Base-by-base conservation (phyloP, 2,329 filamentous ascomycete species). In the Didymella lethalis region DNA sequence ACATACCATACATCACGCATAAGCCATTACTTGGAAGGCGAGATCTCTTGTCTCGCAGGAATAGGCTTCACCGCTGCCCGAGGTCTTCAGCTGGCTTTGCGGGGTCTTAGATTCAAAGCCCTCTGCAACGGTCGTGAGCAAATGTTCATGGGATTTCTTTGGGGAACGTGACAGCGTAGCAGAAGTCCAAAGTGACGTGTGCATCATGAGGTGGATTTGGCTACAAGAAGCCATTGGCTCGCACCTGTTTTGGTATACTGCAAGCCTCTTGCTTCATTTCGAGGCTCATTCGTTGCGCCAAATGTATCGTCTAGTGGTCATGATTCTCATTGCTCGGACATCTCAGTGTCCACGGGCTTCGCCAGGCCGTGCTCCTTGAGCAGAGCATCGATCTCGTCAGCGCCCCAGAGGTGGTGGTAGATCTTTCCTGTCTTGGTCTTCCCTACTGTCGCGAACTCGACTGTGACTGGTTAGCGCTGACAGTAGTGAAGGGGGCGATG, bases 371-470 rank as follows among this genome's bases (percentile, higher is more conserved):
- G 93, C 84, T 98, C 92, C 85, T 93, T 96, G 73, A 99, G 83
- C 78, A 99, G 83, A 49, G 90, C 88, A 76, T 92, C 94, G 73
- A 99, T 99, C 84, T 98, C 95, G 67, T 99, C 94, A 44, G 93
- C 94, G 71, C 88, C 91, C 95, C 95, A 99, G 63, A 99, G 85
- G 77, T 96, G 91, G 81, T 99, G 95, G 83, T 98, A 99, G 80
- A 99, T 94, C 83, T 94, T 95, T 73, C 95, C 95, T 67, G 93
- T 88, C 80, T 93, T 90, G 68, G 93, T 98, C 83, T 93, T 92
- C 70, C 95, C 96, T 62, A 99, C 94, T 31, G 96, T 99, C 68
- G 95, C 96, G 75, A 99, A 99, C 77, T 99, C 95, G 76, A 99
- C 93, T 97, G 69, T 28, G 14, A 40, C 16, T 56, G 56, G 67